These are phyloP conservation scores for Teunomyces gatunensis DNA, from an alignment of 805 yeast genomes.

Conservation along the genomic window DNA sequence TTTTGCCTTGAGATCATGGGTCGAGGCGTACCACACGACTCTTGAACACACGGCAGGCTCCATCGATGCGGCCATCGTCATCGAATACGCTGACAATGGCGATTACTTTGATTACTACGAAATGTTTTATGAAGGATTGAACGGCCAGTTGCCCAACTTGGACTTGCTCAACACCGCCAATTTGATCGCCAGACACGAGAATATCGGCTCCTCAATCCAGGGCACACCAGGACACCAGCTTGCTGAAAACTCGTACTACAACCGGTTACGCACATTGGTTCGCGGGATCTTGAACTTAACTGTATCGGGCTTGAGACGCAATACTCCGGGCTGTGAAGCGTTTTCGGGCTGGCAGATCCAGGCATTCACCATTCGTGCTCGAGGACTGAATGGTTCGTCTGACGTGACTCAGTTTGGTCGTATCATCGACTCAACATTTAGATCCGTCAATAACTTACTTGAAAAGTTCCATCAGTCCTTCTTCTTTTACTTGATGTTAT, in stretches of 20 bases:
- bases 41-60: constrained; percentile 90
- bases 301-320: constrained; percentile 59
- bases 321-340: constrained; percentile 75
- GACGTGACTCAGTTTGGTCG: constrained; percentile 94
- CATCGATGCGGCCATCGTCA: constrained; percentile 82
- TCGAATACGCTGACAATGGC: constrained; percentile 67
- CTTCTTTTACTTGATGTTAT: constrained; percentile 81
- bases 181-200: constrained; percentile 72
- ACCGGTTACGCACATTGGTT: constrained; percentile 57
- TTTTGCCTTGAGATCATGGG: constrained; percentile 79
- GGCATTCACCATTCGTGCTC: constrained; percentile 76
- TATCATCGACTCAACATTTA: constrained; percentile 78
- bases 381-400: constrained; percentile 43
- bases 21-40: constrained; percentile 84
- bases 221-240: constrained; percentile 48
- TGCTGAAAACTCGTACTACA: constrained; percentile 45
- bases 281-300: constrained; percentile 70
- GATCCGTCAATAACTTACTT: constrained; percentile 85
- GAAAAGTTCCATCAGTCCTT: constrained; percentile 98
- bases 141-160: constrained; percentile 93
- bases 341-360: constrained; percentile 97
- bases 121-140: constrained; percentile 78
- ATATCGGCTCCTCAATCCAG: constrained; percentile 66
- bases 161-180: constrained; percentile 84
- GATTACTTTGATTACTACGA: constrained; percentile 78